Evolutionary conservation across 495 filamentous ascomycete genomes (phyloP), one percentile per base, ranked within the genome.

Genomic region (Talaromyces nanjingensis): DNA sequence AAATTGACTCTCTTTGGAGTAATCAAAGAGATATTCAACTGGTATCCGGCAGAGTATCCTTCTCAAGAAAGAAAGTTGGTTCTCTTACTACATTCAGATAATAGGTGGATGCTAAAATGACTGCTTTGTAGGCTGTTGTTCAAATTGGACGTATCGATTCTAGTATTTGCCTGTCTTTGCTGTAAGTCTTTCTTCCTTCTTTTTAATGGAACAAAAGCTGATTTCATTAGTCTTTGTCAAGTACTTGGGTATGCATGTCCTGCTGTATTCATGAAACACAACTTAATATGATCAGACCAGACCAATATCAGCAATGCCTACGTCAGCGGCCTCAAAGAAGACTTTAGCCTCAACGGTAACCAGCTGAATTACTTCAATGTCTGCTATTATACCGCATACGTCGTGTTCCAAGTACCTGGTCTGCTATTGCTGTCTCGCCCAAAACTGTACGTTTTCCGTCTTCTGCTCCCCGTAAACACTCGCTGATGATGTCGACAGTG

Each of bases 281-380:
- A 45, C 42, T 45, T 4, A 45, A 45, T 0, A 16, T 11, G 29
- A 45, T n/a, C 6, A 45, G 79, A 80, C 63, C 78, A 80, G 60
- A 75, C 74, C 4, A 81, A 82, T 62, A 77, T 81, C 62, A 76
- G 67, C 68, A 82, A 80, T 74, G 80, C 80, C 52, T 84, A 81
- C 62, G 74, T 85, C 1, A 84, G 79, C 25, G 83, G 83, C 1
- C 83, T 86, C 72, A 85, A 87, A 60, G 84, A 87, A 64, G 83
- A 86, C 59, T 75, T 87, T 16, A 66, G 72, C 14, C 73, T 88
- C n/a, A 77, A 81, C 39, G 83, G 84, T 3, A 84, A 82, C 57
- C 71, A 88, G 66, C 66, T 79, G n/a, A 77, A 77, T 49, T 76
- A 79, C 42, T 45, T 45, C 64, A 72, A 77, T 68, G 63, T 77